Evolutionary conservation across 2,329 filamentous ascomycete genomes (phyloP).

Genomic region (Trichoderma atrobrunneum): DNA sequence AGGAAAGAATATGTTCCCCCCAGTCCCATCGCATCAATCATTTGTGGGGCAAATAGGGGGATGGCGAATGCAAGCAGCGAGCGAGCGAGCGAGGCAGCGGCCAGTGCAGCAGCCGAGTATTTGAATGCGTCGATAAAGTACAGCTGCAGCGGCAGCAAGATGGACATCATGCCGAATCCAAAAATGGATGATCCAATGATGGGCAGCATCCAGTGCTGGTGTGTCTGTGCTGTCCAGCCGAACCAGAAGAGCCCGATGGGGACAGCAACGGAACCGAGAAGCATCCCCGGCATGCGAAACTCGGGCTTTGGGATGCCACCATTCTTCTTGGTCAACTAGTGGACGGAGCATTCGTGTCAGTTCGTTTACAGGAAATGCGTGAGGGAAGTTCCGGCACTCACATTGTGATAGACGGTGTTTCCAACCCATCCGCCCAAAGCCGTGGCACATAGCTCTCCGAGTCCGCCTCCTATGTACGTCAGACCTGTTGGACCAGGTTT

Average conservation of each 20-base stretch:
- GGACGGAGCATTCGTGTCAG: neutral
- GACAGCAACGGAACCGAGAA: conserved; percentile 45
- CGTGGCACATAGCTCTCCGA: conserved; percentile 9
- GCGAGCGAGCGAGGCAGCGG: conserved; percentile 4
- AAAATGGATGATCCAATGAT: conserved; percentile 39
- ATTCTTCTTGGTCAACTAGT: conserved; percentile 22
- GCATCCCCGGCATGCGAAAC: conserved; percentile 28
- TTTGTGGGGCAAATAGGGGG: conserved; percentile 17
- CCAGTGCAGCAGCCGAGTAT: neutral
- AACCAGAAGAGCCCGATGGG: conserved; percentile 38
- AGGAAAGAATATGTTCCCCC: conserved; percentile 14
- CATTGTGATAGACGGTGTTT: conserved; percentile 5
- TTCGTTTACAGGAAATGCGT: neutral
- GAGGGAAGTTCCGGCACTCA: neutral
- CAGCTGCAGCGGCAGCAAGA: conserved; percentile 9
- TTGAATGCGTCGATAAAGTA: neutral
- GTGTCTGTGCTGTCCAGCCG: conserved; percentile 24
- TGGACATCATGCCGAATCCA: conserved; percentile 5
- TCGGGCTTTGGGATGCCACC: conserved; percentile 32
- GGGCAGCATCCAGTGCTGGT: conserved; percentile 28
- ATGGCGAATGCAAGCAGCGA: conserved; percentile 16
- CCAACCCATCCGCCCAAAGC: conserved; percentile 7
- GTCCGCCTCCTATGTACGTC: conserved; percentile 18
- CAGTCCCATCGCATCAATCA: conserved; percentile 4
- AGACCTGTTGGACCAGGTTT: neutral